Conservation (phyloP, 441 rosid species). For the Populus trichocarpa region DNA sequence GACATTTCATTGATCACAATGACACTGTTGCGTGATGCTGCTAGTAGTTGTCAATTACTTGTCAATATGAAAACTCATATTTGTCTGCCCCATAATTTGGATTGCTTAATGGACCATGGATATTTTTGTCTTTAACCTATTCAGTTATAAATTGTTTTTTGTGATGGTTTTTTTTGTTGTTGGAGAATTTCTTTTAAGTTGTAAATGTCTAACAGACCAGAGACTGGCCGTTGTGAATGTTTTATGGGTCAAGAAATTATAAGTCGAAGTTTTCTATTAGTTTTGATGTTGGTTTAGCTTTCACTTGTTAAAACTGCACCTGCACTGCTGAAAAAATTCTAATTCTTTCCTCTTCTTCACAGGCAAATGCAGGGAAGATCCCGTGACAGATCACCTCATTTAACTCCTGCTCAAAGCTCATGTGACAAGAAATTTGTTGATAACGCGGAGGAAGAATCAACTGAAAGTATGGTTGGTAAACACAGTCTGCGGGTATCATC, state of each 20-base stretch:
- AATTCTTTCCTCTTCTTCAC: slow-evolving; percentile 12
- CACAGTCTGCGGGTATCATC: slow-evolving; percentile 37
- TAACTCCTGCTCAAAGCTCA: slow-evolving; percentile 41
- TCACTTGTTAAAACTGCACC: background rate
- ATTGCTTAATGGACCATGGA: background rate
- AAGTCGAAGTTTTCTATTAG: background rate
- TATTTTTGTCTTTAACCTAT: background rate
- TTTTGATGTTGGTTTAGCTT: slow-evolving; percentile 1
- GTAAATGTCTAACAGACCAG: background rate
- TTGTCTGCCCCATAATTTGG: background rate
- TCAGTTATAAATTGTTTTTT: background rate
- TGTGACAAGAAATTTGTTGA: slow-evolving; percentile 35
- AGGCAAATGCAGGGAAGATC: slow-evolving; percentile 37
- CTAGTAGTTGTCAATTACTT: background rate
- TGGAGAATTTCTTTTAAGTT: background rate
- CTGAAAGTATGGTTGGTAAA: slow-evolving; percentile 59
- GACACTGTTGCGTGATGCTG: background rate
- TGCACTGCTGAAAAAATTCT: background rate
- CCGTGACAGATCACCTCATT: slow-evolving; percentile 41
- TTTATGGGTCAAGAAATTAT: background rate
- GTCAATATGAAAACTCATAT: background rate
- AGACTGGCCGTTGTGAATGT: background rate
- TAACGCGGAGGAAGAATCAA: slow-evolving; percentile 50
- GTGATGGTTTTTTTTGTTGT: background rate
- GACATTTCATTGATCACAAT: background rate